Evolutionary conservation across 2,329 filamentous ascomycete genomes (phyloP).

Genomic region (Calonectria crousiana): DNA sequence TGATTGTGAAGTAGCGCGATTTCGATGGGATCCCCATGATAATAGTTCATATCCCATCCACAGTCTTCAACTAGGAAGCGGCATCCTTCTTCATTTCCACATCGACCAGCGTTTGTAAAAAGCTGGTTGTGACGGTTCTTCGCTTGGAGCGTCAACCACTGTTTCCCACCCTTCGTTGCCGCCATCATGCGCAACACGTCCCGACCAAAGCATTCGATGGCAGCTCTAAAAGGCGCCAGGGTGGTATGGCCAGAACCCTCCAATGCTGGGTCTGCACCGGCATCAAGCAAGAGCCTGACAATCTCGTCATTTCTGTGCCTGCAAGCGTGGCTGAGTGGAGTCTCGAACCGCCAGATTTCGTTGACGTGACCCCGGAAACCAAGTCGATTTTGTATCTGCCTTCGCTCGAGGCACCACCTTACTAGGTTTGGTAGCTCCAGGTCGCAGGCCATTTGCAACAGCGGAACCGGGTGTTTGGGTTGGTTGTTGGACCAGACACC

Average conservation of each 20-base stretch:
- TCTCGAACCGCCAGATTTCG: not conserved
- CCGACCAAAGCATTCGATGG: not conserved
- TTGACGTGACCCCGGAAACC: not conserved
- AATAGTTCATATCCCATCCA: not conserved
- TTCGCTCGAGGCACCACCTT: not conserved
- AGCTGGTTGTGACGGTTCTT: not conserved
- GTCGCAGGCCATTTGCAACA: not conserved
- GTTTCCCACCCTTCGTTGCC: not conserved
- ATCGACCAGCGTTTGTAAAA: not conserved
- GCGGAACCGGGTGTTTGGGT: not conserved
- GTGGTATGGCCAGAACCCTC: too few relatives aligned
- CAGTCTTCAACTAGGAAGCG: not conserved
- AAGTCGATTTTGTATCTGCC: not conserved
- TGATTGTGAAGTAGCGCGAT: not conserved
- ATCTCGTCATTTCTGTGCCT: not conserved
- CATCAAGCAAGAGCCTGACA: not conserved
- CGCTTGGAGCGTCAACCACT: not conserved
- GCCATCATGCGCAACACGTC: not conserved
- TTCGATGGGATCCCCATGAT: not conserved
- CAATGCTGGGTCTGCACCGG: not conserved
- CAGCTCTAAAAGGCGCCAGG: not conserved
- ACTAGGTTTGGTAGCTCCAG: not conserved
- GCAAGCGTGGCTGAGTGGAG: not conserved
- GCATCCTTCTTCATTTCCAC: not conserved
- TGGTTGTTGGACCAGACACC: too few relatives aligned